These are phyloP conservation scores for Leccinum griseonigrum DNA, from an alignment of 1,284 basidiomycete genomes.

Conservation along the genomic window DNA sequence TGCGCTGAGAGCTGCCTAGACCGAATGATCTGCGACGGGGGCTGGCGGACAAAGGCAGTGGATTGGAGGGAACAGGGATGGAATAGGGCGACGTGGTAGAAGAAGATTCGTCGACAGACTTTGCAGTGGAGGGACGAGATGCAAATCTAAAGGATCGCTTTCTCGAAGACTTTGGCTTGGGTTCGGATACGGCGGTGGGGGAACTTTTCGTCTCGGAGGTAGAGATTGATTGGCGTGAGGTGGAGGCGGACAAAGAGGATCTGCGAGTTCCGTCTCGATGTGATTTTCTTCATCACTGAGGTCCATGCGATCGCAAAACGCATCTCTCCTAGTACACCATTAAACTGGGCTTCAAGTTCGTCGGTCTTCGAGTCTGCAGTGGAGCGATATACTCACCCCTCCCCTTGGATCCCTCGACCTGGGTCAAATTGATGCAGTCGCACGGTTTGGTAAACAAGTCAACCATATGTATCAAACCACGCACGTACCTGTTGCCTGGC, in stretches of 20 bases:
- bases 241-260: slow-evolving; percentile 33
- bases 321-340: too few relatives aligned
- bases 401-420: too few relatives aligned
- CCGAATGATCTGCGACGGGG: slow-evolving; percentile 35
- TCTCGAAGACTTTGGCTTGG: slow-evolving; percentile 14
- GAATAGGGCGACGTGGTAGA: slow-evolving; percentile 21
- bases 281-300: too few relatives aligned
- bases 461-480: too few relatives aligned
- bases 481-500: too few relatives aligned
- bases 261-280: slow-evolving; percentile 23
- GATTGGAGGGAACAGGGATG: slow-evolving; percentile 30
- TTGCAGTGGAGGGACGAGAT: slow-evolving; percentile 35
- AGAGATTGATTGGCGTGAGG: slow-evolving; percentile 16
- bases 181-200: slow-evolving; percentile 17
- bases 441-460: too few relatives aligned
- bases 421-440: too few relatives aligned
- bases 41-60: slow-evolving; percentile 32
- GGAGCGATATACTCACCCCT: too few relatives aligned
- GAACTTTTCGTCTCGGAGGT: slow-evolving; percentile 25
- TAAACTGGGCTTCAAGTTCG: too few relatives aligned
- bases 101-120: slow-evolving; percentile 25
- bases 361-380: too few relatives aligned
- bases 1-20: slow-evolving; percentile 28
- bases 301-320: too few relatives aligned
- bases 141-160: slow-evolving; percentile 34